These are phyloP conservation scores for Peronospora farinosa DNA, from an alignment of 352 stramenopile species.

Conservation along the genomic window DNA sequence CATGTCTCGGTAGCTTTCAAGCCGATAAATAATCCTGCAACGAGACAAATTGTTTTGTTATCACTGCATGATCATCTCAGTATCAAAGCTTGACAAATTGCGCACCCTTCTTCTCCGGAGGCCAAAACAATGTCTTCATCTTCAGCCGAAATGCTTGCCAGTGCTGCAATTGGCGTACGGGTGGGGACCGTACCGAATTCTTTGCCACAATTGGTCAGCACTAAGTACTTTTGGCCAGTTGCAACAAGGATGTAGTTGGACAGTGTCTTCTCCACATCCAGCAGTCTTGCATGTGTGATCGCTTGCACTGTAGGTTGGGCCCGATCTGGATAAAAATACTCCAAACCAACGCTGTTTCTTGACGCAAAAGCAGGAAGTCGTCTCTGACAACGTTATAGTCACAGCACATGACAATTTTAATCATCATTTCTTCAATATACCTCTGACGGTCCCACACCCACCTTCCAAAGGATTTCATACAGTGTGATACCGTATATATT, in stretches of 20 bases:
- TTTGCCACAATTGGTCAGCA: conserved; percentile 38
- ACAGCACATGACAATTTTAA: background rate
- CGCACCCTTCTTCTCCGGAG: conserved; percentile 46
- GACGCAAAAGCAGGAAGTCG: conserved; percentile 9
- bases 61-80: conserved; percentile 1
- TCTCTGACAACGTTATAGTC: conserved; percentile 7
- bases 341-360: conserved; percentile 4
- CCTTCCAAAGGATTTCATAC: conserved; percentile 54
- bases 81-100: background rate
- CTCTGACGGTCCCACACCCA: conserved; percentile 1
- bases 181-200: conserved; percentile 28
- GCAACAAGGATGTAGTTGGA: conserved; percentile 46
- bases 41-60: conserved; percentile 1
- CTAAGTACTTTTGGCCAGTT: conserved; percentile 39
- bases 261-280: conserved; percentile 46
- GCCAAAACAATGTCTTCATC: conserved; percentile 37
- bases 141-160: conserved; percentile 20
- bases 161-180: conserved; percentile 25
- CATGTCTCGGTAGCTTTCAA: conserved; percentile 27
- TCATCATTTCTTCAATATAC: too few relatives aligned
- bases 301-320: conserved; percentile 29
- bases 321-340: conserved; percentile 31
- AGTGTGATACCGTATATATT: conserved; percentile 47
- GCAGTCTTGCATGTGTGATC: conserved; percentile 29
- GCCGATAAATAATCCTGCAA: conserved; percentile 38